Base-by-base conservation (phyloP, 129 eudicot species). In the Scalesia atractyloides region DNA sequence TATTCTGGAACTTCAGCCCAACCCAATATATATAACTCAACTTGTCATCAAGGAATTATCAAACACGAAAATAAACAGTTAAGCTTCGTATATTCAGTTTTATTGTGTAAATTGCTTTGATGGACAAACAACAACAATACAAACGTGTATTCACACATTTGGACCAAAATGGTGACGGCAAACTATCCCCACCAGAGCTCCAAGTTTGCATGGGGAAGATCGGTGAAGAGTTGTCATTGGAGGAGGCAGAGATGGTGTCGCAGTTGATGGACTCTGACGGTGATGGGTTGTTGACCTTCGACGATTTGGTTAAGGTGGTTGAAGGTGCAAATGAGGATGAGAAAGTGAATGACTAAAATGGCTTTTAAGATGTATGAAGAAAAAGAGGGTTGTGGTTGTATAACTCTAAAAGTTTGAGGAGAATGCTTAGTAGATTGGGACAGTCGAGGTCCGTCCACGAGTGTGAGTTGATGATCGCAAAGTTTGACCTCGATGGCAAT, bases 111-210 rank as follows among this genome's bases (percentile, higher is more conserved):
- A 52, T 2, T 17, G 8, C n/a, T 57, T 49, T 65, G 0, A 75
- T 74, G 76, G 76, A 43, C 64, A 76, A 64, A 44, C 81, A 68
- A 24, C 80, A 74, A 26, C 86, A 84, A 70, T 84, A 82, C 81
- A 66, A 68, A 34, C 83, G 82, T 1, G 91, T 84, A 16, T 86
- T 89, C 53, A 75, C 37, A n/a, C 86, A 80, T 46, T 75, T 89
- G 65, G 96, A 89, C 77, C 58, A 73, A 46, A 73, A 89, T 41
- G 80, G 73, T 3, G 91, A 88, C 67, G 91, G 91, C 3, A 88
- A 82, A 44, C 62, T 88, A 76, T 81, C 89, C 5, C 67, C 87
- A 11, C 47, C 69, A 1, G 96, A 88, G 87, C 80, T 88, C 13
- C 86, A 59, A 54, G 62, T 48, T 22, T 88, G 88, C 66, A 64